These are phyloP conservation scores for Chytriomyces sp. DNA, from an alignment of 192 early-diverging fungal species.

Conservation along the genomic window DNA sequence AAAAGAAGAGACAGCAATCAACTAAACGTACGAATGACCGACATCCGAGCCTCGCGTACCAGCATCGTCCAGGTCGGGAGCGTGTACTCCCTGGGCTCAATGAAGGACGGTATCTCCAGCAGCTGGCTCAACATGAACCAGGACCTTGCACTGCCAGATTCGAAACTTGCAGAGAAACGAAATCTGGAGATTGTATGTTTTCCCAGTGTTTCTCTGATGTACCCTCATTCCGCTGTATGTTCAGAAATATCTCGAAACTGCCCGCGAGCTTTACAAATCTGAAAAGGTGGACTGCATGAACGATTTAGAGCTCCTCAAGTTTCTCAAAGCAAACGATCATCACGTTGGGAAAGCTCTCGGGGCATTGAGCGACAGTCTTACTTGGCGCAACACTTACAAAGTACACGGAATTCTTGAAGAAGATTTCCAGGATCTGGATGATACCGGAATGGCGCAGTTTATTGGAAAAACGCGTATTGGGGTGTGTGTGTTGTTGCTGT, in stretches of 20 bases:
- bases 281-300: constrained; percentile 34
- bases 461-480: constrained; percentile 31
- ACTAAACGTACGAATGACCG: not conserved
- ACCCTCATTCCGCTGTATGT: not conserved
- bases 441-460: constrained; percentile 36
- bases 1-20: not conserved
- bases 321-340: constrained; percentile 22
- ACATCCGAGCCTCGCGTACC: not conserved
- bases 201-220: not conserved
- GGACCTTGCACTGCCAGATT: constrained; percentile 14
- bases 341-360: constrained; percentile 38
- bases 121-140: constrained; percentile 19
- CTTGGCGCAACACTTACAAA: constrained; percentile 25
- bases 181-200: not conserved
- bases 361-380: constrained; percentile 29
- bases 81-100: not conserved
- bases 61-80: not conserved
- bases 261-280: constrained; percentile 33
- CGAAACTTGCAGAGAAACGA: constrained; percentile 8
- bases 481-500: not conserved
- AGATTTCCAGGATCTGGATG: constrained; percentile 41
- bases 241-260: constrained; percentile 35
- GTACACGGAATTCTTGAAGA: not conserved
- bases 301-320: constrained; percentile 37
- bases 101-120: constrained; percentile 1